Evolutionary conservation across 1,284 basidiomycete genomes (phyloP).

Genomic region (Moniliella sp.): DNA sequence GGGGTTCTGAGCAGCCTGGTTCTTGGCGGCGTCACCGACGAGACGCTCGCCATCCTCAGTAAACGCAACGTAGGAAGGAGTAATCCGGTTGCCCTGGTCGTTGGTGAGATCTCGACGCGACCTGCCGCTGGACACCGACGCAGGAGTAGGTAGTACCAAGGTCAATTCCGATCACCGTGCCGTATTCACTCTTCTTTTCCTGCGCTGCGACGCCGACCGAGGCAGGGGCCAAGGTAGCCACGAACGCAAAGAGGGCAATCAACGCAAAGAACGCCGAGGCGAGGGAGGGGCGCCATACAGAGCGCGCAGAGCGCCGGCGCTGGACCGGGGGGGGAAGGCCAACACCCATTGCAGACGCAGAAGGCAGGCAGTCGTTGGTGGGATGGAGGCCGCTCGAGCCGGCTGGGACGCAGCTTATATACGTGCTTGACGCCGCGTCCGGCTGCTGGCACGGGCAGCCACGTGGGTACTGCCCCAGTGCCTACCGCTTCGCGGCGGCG

Average conservation of each 20-base stretch:
- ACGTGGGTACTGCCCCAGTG: no score
- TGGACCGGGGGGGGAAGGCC: no score
- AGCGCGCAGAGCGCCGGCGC: no score
- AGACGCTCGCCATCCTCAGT: constrained; percentile 61
- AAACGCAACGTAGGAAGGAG: constrained; percentile 34
- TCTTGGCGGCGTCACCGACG: constrained; percentile 44
- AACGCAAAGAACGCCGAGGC: constrained; percentile 1
- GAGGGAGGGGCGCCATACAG: constrained; percentile 1
- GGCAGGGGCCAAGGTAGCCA: constrained; percentile 2
- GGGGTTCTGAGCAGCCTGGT: constrained; percentile 52
- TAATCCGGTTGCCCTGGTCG: constrained; percentile 38
- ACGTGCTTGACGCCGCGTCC: no score
- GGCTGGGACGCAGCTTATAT: no score
- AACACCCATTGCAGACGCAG: no score
- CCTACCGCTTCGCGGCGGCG: no score
- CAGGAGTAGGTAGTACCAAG: constrained; percentile 40
- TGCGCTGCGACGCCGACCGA: constrained; percentile 21
- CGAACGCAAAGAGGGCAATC: constrained; percentile 1
- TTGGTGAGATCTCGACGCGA: constrained; percentile 33
- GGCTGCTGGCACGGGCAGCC: no score
- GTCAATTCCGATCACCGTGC: constrained; percentile 69
- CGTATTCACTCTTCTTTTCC: constrained; percentile 41
- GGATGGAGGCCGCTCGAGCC: no score
- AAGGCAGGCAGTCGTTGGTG: no score
- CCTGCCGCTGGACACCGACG: constrained; percentile 59